phyloP scores from a whole-genome alignment of 1,284 basidiomycete species.

The Earliella scabrosa region DNA sequence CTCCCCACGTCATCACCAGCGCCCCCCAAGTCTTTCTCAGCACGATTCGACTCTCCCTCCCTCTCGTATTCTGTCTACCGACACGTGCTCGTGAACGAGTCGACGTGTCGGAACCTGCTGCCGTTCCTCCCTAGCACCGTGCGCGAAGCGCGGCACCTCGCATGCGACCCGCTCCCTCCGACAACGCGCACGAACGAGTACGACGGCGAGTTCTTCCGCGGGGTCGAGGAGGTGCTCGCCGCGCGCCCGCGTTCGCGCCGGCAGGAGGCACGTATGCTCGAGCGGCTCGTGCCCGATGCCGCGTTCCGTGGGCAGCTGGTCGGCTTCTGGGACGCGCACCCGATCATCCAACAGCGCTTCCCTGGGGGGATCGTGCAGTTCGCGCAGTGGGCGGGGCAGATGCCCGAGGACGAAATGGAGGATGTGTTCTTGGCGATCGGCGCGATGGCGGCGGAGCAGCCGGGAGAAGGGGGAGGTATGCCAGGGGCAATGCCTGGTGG shows the following conservation, averaged over 20 bases:
- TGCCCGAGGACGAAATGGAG: constrained; percentile 62
- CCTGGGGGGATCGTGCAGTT: constrained; percentile 70
- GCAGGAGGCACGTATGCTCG: constrained; percentile 53
- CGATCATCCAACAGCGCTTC: constrained; percentile 55
- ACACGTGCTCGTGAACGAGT: constrained; percentile 75
- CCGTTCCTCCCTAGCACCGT: constrained; percentile 71
- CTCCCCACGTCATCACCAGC: constrained; percentile 37
- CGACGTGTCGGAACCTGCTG: constrained; percentile 61
- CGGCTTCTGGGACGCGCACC: constrained; percentile 54
- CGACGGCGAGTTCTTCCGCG: constrained; percentile 73
- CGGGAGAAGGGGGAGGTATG: constrained; percentile 21
- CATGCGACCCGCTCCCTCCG: constrained; percentile 86
- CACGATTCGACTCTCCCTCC: constrained; percentile 45
- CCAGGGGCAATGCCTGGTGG: constrained; percentile 34
- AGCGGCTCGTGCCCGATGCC: constrained; percentile 59
- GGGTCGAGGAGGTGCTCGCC: constrained; percentile 56
- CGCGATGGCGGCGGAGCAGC: constrained; percentile 26
- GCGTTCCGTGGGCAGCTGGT: constrained; percentile 56
- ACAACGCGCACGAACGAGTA: constrained; percentile 61
- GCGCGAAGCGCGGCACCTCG: constrained; percentile 56
- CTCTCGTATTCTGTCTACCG: constrained; percentile 67
- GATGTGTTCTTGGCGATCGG: constrained; percentile 49
- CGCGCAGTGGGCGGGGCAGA: constrained; percentile 57
- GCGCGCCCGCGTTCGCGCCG: constrained; percentile 37
- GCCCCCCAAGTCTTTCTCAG: constrained; percentile 45